Evolutionary conservation across 805 yeast species (phyloP).

Genomic region (Yarrowia sp.): DNA sequence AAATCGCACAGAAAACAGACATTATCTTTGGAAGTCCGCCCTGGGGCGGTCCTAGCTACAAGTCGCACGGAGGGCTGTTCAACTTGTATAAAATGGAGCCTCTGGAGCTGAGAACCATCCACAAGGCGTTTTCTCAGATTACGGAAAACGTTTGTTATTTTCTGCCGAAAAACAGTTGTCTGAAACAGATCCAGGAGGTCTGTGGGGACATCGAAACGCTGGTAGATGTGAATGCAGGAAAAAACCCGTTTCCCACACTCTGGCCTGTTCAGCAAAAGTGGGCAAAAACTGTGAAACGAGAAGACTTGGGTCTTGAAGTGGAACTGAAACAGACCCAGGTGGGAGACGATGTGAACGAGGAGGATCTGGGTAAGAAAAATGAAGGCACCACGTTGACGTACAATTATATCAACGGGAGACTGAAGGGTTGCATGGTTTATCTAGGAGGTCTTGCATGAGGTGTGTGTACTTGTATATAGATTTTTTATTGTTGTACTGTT

Average conservation of each 20-base stretch:
- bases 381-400: background rate
- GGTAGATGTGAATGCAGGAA: constrained; percentile 11
- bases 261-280: constrained; percentile 14
- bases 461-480: background rate
- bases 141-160: constrained; percentile 42
- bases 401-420: background rate
- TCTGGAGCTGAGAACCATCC: constrained; percentile 39
- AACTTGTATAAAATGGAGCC: constrained; percentile 39
- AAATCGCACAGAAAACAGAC: constrained; percentile 50
- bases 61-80: constrained; percentile 39
- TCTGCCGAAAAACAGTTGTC: constrained; percentile 44
- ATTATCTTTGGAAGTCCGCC: constrained; percentile 80
- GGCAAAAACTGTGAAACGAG: background rate
- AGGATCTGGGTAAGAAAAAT: background rate
- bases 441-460: background rate
- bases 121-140: constrained; percentile 39
- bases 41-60: constrained; percentile 82
- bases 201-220: background rate
- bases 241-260: background rate
- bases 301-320: background rate
- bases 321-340: background rate
- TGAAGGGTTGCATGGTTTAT: constrained; percentile 19
- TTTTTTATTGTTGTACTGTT: too few relatives aligned
- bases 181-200: constrained; percentile 40
- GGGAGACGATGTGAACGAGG: constrained; percentile 8